These are phyloP conservation scores for Hortaea werneckii DNA, from an alignment of 2,329 filamentous ascomycete species.

Conservation along the genomic window DNA sequence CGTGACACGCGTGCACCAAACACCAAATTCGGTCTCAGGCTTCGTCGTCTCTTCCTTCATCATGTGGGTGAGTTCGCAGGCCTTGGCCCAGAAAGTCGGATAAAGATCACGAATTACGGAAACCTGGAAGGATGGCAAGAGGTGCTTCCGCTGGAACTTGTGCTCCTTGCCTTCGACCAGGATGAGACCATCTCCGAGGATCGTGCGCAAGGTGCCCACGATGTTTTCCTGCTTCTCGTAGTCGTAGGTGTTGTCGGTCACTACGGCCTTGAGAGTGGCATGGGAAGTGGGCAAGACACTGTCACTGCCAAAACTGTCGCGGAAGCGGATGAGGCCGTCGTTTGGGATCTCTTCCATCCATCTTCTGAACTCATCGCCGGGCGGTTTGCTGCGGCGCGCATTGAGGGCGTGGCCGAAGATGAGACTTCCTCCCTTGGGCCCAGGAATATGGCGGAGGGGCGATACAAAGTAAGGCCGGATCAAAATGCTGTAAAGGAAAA, in stretches of 20 bases:
- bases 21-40: slow-evolving; percentile 31
- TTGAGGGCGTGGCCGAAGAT: slow-evolving; percentile 29
- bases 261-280: slow-evolving; percentile 39
- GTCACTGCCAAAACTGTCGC: slow-evolving; percentile 29
- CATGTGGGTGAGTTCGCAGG: not conserved
- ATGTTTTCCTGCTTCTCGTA: slow-evolving; percentile 40
- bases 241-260: slow-evolving; percentile 44
- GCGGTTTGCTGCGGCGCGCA: slow-evolving; percentile 24
- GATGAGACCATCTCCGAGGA: slow-evolving; percentile 43
- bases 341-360: slow-evolving; percentile 31
- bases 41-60: slow-evolving; percentile 1
- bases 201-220: slow-evolving; percentile 36
- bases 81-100: slow-evolving; percentile 73
- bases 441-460: slow-evolving; percentile 31
- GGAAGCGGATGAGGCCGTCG: slow-evolving; percentile 31
- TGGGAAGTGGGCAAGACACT: slow-evolving; percentile 30
- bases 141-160: slow-evolving; percentile 53
- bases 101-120: slow-evolving; percentile 78
- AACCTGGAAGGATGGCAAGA: slow-evolving; percentile 77
- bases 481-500: slow-evolving; percentile 9
- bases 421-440: slow-evolving; percentile 16
- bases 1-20: slow-evolving; percentile 35
- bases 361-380: slow-evolving; percentile 23
- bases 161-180: slow-evolving; percentile 42
- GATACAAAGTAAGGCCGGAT: slow-evolving; percentile 30